Conservation (phyloP, 2,329 filamentous ascomycete species). For the Sclerotinia borealis region DNA sequence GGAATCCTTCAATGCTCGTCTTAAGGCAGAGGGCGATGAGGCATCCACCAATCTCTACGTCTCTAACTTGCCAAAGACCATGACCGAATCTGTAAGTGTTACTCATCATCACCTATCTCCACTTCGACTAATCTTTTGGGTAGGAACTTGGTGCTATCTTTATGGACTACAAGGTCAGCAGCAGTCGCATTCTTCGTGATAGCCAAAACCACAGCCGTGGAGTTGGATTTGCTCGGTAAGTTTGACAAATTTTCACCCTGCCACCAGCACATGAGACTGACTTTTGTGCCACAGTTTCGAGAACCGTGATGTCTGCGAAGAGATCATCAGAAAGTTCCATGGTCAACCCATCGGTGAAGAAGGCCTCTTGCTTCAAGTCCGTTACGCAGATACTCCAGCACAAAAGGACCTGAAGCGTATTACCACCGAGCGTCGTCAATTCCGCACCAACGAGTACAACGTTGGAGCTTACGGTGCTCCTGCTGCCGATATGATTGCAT, state of each 20-base stretch:
- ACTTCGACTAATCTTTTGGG: constrained; percentile 25
- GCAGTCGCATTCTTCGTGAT: constrained; percentile 91
- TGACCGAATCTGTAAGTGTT: constrained; percentile 76
- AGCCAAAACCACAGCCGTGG: constrained; percentile 88
- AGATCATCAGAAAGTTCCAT: constrained; percentile 82
- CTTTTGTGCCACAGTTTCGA: constrained; percentile 63
- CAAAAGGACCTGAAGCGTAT: constrained; percentile 96
- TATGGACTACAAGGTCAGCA: constrained; percentile 75
- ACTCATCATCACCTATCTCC: background rate
- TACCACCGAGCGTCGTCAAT: constrained; percentile 89
- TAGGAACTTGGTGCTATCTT: constrained; percentile 75
- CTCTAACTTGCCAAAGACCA: constrained; percentile 86
- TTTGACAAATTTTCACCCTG: constrained; percentile 9
- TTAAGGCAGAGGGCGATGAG: constrained; percentile 92
- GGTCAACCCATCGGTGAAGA: constrained; percentile 72
- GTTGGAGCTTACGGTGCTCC: constrained; percentile 60
- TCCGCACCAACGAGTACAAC: constrained; percentile 93
- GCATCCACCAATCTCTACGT: constrained; percentile 94
- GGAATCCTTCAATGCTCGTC: constrained; percentile 97
- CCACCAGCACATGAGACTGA: background rate
- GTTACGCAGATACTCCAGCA: constrained; percentile 92
- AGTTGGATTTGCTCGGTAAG: constrained; percentile 92
- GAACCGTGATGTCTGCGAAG: constrained; percentile 79
- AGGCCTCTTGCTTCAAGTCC: constrained; percentile 81
- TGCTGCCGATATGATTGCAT: constrained; percentile 28